phyloP scores from a whole-genome alignment of 2,329 filamentous ascomycete genomes.

The Fusarium lateritium region DNA sequence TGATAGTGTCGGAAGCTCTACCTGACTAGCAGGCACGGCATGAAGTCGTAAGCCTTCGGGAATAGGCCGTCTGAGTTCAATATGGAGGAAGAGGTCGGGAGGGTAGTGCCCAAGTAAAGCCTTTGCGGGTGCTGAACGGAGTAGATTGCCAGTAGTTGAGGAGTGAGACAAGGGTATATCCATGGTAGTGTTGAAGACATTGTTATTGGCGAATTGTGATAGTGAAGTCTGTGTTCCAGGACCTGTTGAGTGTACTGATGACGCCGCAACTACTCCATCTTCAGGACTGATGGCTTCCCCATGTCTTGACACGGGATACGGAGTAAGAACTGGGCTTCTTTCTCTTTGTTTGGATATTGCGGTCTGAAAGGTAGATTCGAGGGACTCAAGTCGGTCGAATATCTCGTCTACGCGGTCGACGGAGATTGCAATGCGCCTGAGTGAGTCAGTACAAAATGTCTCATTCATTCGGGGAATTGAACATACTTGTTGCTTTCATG shows the following conservation, averaged over 20 bases:
- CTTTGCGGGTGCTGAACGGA: conserved; percentile 35
- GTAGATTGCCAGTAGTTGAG: conserved; percentile 31
- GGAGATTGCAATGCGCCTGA: conserved; percentile 8
- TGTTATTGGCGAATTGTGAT: conserved; percentile 39
- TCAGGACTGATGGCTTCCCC: conserved; percentile 27
- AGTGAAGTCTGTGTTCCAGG: conserved; percentile 27
- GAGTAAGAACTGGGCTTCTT: conserved; percentile 18
- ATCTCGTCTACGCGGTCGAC: conserved; percentile 42
- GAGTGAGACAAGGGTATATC: conserved; percentile 42
- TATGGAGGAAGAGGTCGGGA: conserved; percentile 37
- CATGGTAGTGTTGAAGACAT: conserved; percentile 44
- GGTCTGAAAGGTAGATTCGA: conserved; percentile 30
- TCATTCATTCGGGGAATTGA: rapidly evolving
- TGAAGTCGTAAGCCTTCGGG: conserved; percentile 25
- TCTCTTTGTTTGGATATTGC: conserved; percentile 29
- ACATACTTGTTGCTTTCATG: conserved; percentile 8
- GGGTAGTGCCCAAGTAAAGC: conserved; percentile 32
- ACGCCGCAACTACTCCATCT: conserved; percentile 8
- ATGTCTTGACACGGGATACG: conserved; percentile 18
- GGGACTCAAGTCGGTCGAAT: conserved; percentile 34
- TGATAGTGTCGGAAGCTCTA: conserved; percentile 17
- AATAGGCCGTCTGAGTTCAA: conserved; percentile 31
- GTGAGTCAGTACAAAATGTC: rapidly evolving
- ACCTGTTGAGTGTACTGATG: conserved; percentile 29
- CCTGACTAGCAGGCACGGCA: conserved; percentile 25